These are phyloP conservation scores for Yarrowia divulgata DNA, from an alignment of 805 yeast genomes.

Conservation along the genomic window DNA sequence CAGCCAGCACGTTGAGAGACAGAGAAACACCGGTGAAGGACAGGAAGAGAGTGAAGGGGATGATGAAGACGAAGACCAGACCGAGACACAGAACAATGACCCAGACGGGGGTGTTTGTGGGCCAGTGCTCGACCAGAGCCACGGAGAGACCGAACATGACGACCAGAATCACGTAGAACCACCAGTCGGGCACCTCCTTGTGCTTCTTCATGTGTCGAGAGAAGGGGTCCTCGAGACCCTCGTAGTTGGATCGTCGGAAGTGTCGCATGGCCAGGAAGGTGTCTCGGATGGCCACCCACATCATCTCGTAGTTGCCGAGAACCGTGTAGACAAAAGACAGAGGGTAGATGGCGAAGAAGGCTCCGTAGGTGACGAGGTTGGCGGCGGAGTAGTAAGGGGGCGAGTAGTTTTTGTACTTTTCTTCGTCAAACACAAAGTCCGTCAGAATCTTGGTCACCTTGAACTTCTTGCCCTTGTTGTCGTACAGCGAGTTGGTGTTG, in stretches of 20 bases:
- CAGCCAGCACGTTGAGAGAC: constrained; percentile 67
- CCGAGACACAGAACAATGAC: constrained; percentile 64
- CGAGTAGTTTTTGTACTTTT: constrained; percentile 62
- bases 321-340: constrained; percentile 48
- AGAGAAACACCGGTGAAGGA: constrained; percentile 65
- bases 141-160: constrained; percentile 53
- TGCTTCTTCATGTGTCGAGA: constrained; percentile 58
- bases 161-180: constrained; percentile 62
- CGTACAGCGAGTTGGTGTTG: constrained; percentile 58
- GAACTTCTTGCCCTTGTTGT: constrained; percentile 60
- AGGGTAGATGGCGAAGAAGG: constrained; percentile 61
- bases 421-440: constrained; percentile 52
- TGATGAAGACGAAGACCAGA: constrained; percentile 61
- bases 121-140: constrained; percentile 51
- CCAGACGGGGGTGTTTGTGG: constrained; percentile 64
- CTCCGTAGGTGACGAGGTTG: constrained; percentile 55
- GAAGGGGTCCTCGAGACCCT: constrained; percentile 43
- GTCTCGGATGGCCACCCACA: constrained; percentile 44
- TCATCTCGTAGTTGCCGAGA: constrained; percentile 40
- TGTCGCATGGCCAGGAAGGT: not conserved
- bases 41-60: constrained; percentile 64
- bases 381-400: constrained; percentile 72
- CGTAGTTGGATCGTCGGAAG: constrained; percentile 21
- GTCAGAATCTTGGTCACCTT: constrained; percentile 57
- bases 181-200: constrained; percentile 77